phyloP scores from a whole-genome alignment of 2,329 filamentous ascomycete species.

The Metarhizium robertsii region DNA sequence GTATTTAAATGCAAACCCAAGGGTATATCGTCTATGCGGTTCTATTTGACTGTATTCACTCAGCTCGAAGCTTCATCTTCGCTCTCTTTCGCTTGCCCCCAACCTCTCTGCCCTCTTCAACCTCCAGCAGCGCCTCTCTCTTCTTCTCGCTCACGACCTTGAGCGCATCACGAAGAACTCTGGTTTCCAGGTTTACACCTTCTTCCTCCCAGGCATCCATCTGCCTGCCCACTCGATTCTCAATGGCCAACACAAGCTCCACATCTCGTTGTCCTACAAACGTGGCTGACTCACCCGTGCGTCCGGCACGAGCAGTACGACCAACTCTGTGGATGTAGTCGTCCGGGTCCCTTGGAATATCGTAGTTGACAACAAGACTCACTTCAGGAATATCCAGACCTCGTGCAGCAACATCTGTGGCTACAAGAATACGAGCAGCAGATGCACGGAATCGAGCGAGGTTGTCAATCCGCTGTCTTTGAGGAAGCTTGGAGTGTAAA shows the following conservation, averaged over 20 bases:
- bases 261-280: conserved; percentile 92
- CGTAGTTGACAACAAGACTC: conserved; percentile 85
- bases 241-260: conserved; percentile 81
- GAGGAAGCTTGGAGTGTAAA: conserved; percentile 78
- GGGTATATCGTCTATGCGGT: neutral
- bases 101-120: conserved; percentile 87
- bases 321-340: conserved; percentile 97
- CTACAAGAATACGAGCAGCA: conserved; percentile 81
- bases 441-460: conserved; percentile 84
- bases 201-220: conserved; percentile 85
- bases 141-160: conserved; percentile 95
- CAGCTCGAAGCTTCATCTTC: conserved; percentile 44
- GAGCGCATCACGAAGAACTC: conserved; percentile 75
- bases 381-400: conserved; percentile 95
- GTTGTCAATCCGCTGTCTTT: conserved; percentile 78
- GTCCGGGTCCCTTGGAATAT: conserved; percentile 90
- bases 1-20: neutral
- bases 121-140: conserved; percentile 78
- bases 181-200: conserved; percentile 85
- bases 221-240: conserved; percentile 66
- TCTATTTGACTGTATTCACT: conserved; percentile 9
- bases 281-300: conserved; percentile 72
- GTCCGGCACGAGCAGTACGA: conserved; percentile 85
- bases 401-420: conserved; percentile 88
- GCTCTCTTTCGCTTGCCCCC: conserved; percentile 67